Base-by-base conservation (phyloP, 345 rosid genomes). In the Durio zibethinus region DNA sequence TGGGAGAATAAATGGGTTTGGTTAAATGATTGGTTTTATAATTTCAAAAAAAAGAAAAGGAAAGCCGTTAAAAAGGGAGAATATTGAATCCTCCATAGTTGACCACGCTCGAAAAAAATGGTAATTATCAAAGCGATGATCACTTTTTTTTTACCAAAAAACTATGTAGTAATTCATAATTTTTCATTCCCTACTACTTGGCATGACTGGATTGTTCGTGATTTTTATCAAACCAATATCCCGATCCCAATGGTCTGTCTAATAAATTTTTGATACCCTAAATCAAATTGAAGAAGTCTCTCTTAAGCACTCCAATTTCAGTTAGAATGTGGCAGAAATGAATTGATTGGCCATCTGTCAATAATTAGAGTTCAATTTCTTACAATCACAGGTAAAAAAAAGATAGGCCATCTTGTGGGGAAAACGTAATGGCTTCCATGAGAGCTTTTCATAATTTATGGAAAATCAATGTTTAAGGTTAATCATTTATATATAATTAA, bases 291-390 rank as follows among this genome's bases (percentile, higher is more conserved):
- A 57, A 4, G 16, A 57, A 57, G 12, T 57, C 20, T 25, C 16
- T 57, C 6, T 16, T 0, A 23, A 57, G 0, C 5, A 50, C 54
- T 10, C 0, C 3, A 52, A 52, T 52, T 52, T 52, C 57, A 52
- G 23, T 48, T 48, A 62, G 47, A 36, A 45, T 69, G 23, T 27
- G 11, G 73, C 38, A 6, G 38, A 69, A 69, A 14, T 16, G 35
- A 47, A 69, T 21, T 47, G 18, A 65, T 59, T 65, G 72, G 72
- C n/a, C 72, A n/a, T n/a, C n/a, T n/a, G n/a, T n/a, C n/a, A n/a
- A n/a, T n/a, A n/a, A n/a, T n/a, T n/a, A n/a, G n/a, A n/a, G n/a
- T n/a, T n/a, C n/a, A n/a, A n/a, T n/a, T n/a, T n/a, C n/a, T n/a
- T n/a, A n/a, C n/a, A n/a, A n/a, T n/a, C n/a, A n/a, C n/a, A n/a